phyloP scores from a whole-genome alignment of 805 yeast genomes.

The Suhomyces sp. region DNA sequence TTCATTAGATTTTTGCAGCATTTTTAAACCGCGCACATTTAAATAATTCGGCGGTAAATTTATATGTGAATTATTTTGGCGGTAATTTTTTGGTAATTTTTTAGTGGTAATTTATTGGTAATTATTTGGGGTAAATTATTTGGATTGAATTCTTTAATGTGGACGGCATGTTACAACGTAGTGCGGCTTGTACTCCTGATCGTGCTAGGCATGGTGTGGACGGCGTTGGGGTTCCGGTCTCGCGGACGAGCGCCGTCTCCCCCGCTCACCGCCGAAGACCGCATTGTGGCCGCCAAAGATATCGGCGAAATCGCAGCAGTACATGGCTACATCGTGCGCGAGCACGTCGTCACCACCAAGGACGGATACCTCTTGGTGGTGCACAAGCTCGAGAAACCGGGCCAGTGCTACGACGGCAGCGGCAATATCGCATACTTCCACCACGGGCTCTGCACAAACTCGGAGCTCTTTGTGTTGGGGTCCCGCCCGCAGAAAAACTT shows the following conservation, averaged over 20 bases:
- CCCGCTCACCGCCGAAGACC: conserved; percentile 1
- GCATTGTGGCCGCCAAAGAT: conserved; percentile 14
- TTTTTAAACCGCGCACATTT: background rate
- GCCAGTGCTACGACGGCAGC: background rate
- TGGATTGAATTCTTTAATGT: no score
- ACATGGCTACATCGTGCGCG: conserved; percentile 24
- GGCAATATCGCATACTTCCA: conserved; percentile 27
- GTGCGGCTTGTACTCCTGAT: background rate
- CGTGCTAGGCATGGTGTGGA: background rate
- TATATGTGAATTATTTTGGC: no score
- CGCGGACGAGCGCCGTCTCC: background rate
- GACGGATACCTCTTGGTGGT: conserved; percentile 28
- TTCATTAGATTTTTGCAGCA: no score
- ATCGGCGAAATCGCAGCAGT: conserved; percentile 22
- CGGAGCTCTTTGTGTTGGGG: conserved; percentile 27
- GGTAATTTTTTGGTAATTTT: no score
- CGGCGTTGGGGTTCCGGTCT: background rate
- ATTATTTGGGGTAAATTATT: no score
- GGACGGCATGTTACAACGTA: background rate
- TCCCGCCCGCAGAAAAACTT: conserved; percentile 19
- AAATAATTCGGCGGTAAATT: no score
- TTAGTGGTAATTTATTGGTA: no score
- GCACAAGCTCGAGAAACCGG: conserved; percentile 21
- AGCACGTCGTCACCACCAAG: conserved; percentile 28
- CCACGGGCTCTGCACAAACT: conserved; percentile 30